Conservation (phyloP, 495 filamentous ascomycete species). For the Neurospora africana region DNA sequence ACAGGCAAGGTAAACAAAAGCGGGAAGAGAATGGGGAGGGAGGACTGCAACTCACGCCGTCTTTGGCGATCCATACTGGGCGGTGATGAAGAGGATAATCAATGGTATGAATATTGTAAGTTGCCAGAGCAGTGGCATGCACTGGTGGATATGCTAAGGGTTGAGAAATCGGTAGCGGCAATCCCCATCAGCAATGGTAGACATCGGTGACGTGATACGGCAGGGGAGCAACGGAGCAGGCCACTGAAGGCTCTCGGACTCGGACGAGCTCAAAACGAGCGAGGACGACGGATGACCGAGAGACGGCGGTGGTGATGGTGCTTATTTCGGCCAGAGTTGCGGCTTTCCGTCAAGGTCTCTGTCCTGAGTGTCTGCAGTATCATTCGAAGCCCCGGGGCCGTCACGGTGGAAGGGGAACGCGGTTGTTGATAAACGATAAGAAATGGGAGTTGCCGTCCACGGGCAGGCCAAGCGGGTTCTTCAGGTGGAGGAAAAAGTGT, state of each 20-base stretch:
- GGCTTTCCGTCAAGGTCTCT: not conserved
- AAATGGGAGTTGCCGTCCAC: not conserved
- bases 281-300: not conserved
- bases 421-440: not conserved
- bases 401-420: not conserved
- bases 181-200: conserved; percentile 31
- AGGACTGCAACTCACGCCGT: conserved; percentile 53
- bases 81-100: not conserved
- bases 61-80: conserved; percentile 69
- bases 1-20: not conserved
- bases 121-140: conserved; percentile 28
- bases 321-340: not conserved
- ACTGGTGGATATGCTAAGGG: conserved; percentile 34
- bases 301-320: not conserved
- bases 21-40: not conserved
- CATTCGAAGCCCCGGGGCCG: not conserved
- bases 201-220: conserved; percentile 33
- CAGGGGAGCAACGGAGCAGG: conserved; percentile 10
- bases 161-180: conserved; percentile 37
- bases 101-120: conserved; percentile 7
- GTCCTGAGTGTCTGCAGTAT: not conserved
- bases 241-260: conserved; percentile 5
- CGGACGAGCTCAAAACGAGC: not conserved
- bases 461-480: not conserved
- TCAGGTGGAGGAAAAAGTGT: not conserved